Evolutionary conservation across 768 basidiomycete species (phyloP), one percentile per base, ranked within the genome.

Genomic region (Termitomyces sp.): DNA sequence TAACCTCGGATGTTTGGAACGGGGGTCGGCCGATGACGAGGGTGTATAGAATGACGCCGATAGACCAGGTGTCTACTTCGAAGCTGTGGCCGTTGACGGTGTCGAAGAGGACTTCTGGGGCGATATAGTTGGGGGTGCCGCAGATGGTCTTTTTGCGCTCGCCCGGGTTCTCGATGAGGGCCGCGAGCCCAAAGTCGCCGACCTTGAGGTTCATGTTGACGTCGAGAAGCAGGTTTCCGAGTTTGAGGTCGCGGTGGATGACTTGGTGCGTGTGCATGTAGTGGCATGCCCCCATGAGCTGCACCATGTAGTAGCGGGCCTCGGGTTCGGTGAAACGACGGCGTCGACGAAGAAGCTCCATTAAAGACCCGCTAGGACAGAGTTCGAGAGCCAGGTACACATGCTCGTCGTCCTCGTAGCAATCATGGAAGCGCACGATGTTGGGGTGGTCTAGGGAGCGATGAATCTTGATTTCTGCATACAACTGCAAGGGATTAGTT

Each of bases 61-160:
- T 88, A 2, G 91, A 94, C 96, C 96, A 99, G 9, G 94, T 90
- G 67, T 99, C 96, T 27, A 98, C 96, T 73, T 99, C 97, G 61
- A 97, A 99, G 66, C 91, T 94, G 71, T 99, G 96, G 1, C 96
- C 95, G 59, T 94, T 95, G 16, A 86, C 91, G 23, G 89, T 93
- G 68, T 98, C 94, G 68, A 96, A 97, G 60, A 99, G 75, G 22
- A 98, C 94, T 67, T 98, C 96, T 0, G 97, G 97, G 0, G 97
- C 96, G 59, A 99, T 98, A 67, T 99, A 98, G 67, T 99, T 98
- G 2, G 96, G 97, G 0, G 96, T 99, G 1, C 96, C 96, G 61
- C 97, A 98, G 44, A 98, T 97, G 0, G 96, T 99, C 84, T 98
- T 98, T 81, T 98, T 97, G 66, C 96, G 76, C 70, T 98, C 96